Conservation (phyloP, 2,329 filamentous ascomycete genomes). For the Cladophialophora psammophila region DNA sequence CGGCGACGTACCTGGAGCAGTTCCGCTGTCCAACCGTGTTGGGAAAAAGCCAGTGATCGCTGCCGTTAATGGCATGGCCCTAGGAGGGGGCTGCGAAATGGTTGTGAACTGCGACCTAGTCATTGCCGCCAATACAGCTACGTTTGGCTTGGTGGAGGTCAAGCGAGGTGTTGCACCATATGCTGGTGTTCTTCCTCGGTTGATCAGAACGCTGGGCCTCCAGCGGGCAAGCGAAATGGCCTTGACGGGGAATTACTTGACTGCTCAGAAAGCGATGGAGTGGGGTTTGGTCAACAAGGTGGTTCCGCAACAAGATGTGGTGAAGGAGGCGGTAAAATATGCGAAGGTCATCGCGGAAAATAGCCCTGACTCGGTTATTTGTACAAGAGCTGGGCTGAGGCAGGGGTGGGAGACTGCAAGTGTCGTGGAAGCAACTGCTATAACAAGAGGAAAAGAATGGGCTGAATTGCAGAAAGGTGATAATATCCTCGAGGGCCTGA, state of each 20-base stretch:
- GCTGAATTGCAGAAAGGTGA: constrained; percentile 48
- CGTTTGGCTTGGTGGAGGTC: constrained; percentile 74
- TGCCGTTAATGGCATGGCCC: constrained; percentile 75
- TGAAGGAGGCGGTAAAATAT: constrained; percentile 61
- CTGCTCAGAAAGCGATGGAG: constrained; percentile 63
- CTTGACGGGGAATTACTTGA: constrained; percentile 67
- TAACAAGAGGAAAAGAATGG: constrained; percentile 66
- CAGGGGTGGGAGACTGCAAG: constrained; percentile 74
- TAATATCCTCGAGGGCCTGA: constrained; percentile 77
- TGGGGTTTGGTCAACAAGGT: constrained; percentile 71
- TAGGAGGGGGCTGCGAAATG: constrained; percentile 80
- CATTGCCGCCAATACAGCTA: constrained; percentile 63
- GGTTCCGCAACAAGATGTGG: constrained; percentile 44
- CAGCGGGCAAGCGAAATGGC: constrained; percentile 76
- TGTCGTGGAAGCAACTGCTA: constrained; percentile 67
- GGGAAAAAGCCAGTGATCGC: constrained; percentile 78
- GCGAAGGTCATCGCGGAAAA: constrained; percentile 68
- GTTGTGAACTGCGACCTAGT: constrained; percentile 75
- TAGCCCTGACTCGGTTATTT: constrained; percentile 77
- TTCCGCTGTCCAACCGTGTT: constrained; percentile 57
- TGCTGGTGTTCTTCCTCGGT: constrained; percentile 73
- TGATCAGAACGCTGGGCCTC: constrained; percentile 68
- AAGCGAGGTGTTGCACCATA: constrained; percentile 73
- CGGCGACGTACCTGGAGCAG: constrained; percentile 41
- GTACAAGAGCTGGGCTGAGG: constrained; percentile 73